phyloP scores from a whole-genome alignment of 148 eudicot genomes.

The Rhododendron ferrugineum region DNA sequence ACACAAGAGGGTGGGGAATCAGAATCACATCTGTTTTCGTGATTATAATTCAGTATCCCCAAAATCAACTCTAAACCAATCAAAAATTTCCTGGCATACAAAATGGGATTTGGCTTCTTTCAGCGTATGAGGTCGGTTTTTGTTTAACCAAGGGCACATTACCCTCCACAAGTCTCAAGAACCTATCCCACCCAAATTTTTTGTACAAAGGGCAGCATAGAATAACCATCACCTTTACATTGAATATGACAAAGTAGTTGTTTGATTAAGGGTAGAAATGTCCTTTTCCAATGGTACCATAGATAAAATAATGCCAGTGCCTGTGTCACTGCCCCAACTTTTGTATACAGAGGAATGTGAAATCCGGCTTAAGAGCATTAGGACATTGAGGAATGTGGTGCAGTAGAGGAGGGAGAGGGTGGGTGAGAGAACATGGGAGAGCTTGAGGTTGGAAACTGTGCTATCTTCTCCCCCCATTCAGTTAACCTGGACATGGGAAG shows the following conservation, averaged over 20 bases:
- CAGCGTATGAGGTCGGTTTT: neutral
- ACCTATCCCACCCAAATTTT: neutral
- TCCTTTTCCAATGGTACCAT: neutral
- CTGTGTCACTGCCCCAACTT: neutral
- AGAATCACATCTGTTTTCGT: neutral
- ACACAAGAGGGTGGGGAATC: neutral
- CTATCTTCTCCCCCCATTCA: constrained; percentile 1
- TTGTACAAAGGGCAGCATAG: neutral
- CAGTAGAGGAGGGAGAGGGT: neutral
- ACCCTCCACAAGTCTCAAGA: neutral
- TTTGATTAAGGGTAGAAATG: neutral
- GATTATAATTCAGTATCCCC: neutral
- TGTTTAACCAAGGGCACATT: neutral
- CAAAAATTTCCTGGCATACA: neutral
- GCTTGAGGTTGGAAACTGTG: constrained; percentile 25
- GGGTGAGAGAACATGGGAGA: constrained; percentile 30
- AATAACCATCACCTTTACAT: neutral
- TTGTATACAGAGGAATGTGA: constrained; percentile 6
- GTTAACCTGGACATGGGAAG: constrained; percentile 31
- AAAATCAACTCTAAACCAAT: neutral
- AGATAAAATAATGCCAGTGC: neutral
- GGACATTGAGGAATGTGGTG: constrained; percentile 20
- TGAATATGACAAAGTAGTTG: neutral
- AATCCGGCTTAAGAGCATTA: constrained; percentile 5
- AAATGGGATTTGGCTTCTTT: neutral